Evolutionary conservation across 345 rosid species (phyloP), one percentile per base, ranked within the genome.

Genomic region (Gossypium longicalyx): DNA sequence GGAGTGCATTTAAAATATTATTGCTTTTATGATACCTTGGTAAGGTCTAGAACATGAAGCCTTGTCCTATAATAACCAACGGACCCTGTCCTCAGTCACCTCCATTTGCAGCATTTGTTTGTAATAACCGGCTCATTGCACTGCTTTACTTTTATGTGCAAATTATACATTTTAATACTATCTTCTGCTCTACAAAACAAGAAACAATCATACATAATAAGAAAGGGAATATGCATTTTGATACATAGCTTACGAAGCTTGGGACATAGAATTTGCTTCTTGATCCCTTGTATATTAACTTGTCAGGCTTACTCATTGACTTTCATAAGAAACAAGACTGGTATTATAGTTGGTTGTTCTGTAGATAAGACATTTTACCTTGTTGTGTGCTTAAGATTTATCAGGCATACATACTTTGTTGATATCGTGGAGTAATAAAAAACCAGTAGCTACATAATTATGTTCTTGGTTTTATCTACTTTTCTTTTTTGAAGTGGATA

Each of bases 201-300:
- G n/a, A 56, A 49, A 23, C 45, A 9, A 9, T 3, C 7, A 69
- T 10, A 27, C 13, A 29, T n/a, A 25, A 12, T 25, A 49, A 70
- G 23, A 7, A 51, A 25, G 47, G 60, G 45, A 17, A 70, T 25
- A 29, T 15, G 60, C 13, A 69, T 51, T 49, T 51, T 69, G 19
- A n/a, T 41, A n/a, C 17, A 25, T 29, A 11, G 25, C 60, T 27
- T 70, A 16, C 56, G 7, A 23, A 47, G 71, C 15, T 22, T 23
- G 12, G 56, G 15, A 67, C 71, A 47, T 67, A 9, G 71, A 67
- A n/a, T 47, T 67, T 22, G n/a, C 54, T 67, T 38, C 34, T 20
- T 67, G 54, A 45, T 67, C 38, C 71, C 25, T 67, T 67, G 9
- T 64, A 17, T 12, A 64, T 67, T 45, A 47, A 54, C 56, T 19